These are phyloP conservation scores for Ophiostoma sp. DNA, from an alignment of 2,329 filamentous ascomycete genomes.

Conservation along the genomic window DNA sequence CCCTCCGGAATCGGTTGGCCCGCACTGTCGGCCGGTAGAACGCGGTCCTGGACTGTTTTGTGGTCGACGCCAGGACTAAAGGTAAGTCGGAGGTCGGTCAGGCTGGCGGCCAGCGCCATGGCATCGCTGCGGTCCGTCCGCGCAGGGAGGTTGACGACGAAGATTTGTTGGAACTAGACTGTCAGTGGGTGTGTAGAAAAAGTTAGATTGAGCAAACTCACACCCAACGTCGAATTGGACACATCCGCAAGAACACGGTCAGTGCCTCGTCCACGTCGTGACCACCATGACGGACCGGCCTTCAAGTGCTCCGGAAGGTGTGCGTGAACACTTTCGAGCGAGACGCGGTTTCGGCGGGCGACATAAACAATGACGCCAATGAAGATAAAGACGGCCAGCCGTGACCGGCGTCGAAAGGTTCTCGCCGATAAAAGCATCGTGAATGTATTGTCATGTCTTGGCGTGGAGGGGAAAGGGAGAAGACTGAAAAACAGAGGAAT, in stretches of 20 bases:
- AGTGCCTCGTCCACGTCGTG: neutral
- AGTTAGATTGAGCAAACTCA: neutral
- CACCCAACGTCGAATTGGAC: slow-evolving; percentile 10
- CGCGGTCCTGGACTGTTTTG: slow-evolving; percentile 41
- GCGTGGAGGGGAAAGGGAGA: neutral
- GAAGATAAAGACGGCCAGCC: neutral
- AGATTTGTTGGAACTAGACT: slow-evolving; percentile 52
- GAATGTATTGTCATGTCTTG: neutral
- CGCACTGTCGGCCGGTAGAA: slow-evolving; percentile 38
- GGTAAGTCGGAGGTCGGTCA: slow-evolving; percentile 47
- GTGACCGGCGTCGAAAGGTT: slow-evolving; percentile 10
- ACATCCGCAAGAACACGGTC: neutral
- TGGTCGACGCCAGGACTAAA: slow-evolving; percentile 50
- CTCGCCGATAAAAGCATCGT: slow-evolving; percentile 4
- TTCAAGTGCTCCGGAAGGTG: neutral
- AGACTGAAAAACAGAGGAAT: neutral
- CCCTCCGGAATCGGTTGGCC: slow-evolving; percentile 37
- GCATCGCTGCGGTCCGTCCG: slow-evolving; percentile 54
- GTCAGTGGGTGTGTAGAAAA: neutral
- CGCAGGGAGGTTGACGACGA: slow-evolving; percentile 53
- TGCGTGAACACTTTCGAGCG: neutral
- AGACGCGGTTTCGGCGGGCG: neutral
- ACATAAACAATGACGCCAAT: neutral
- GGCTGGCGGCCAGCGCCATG: slow-evolving; percentile 48
- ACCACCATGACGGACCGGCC: slow-evolving; percentile 1